Conservation (phyloP, 768 basidiomycete genomes). For the Russula foetens region DNA sequence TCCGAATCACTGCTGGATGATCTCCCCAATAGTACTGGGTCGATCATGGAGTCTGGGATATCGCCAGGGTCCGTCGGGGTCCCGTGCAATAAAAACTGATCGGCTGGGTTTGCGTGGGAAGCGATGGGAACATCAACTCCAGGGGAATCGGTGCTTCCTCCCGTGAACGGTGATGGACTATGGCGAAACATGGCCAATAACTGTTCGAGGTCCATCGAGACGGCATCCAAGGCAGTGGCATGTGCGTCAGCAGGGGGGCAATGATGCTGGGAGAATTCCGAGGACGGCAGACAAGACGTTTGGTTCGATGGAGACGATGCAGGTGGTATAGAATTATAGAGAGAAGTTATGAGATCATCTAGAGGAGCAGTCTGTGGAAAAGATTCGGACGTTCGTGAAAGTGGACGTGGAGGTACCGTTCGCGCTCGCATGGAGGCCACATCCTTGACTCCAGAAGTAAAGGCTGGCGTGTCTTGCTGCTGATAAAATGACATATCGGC, state of each 20-base stretch:
- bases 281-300: not conserved
- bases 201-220: slow-evolving; percentile 5
- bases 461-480: not conserved
- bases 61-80: not conserved
- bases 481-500: not conserved
- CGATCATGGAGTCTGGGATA: slow-evolving; percentile 15
- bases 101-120: slow-evolving; percentile 27
- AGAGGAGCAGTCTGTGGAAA: slow-evolving; percentile 27
- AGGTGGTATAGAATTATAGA: slow-evolving; percentile 4
- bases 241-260: not conserved
- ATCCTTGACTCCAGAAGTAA: not conserved
- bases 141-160: slow-evolving; percentile 23
- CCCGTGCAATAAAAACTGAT: not conserved
- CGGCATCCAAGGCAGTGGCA: not conserved
- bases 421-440: not conserved
- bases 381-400: slow-evolving; percentile 4
- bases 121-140: slow-evolving; percentile 44
- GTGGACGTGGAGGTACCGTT: not conserved
- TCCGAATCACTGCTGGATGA: not conserved
- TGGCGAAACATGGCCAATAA: not conserved
- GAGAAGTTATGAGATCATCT: slow-evolving; percentile 29
- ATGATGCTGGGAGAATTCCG: not conserved
- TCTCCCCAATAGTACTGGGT: slow-evolving; percentile 16
- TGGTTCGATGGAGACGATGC: not conserved
- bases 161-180: not conserved